Evolutionary conservation across 129 eudicot species (phyloP).

Genomic region (Saussurea involucrata): DNA sequence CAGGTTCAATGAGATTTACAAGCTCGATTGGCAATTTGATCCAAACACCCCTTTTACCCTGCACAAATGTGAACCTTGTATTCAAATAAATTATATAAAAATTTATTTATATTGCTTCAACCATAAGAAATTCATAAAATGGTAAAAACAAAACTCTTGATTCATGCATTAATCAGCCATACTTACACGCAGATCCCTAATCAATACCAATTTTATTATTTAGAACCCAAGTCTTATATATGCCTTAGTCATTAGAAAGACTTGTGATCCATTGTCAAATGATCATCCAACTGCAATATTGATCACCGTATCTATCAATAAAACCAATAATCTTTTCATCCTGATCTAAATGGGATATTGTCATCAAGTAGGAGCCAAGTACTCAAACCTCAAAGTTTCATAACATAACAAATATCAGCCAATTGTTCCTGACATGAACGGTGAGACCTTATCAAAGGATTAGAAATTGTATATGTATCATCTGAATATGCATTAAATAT

Average conservation of each 20-base stretch:
- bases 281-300: neutral
- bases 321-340: neutral
- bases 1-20: conserved; percentile 66
- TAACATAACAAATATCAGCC: neutral
- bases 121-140: neutral
- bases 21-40: conserved; percentile 69
- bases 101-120: neutral
- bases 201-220: neutral
- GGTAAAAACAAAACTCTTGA: neutral
- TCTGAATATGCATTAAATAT: neutral
- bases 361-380: neutral
- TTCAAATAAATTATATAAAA: neutral
- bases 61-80: conserved; percentile 11
- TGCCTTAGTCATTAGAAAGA: neutral
- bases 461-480: neutral
- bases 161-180: neutral
- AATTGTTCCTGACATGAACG: neutral
- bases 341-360: neutral
- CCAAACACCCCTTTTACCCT: conserved; percentile 84
- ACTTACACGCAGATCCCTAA: neutral
- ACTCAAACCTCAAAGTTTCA: neutral
- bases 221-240: neutral
- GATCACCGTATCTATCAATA: neutral
- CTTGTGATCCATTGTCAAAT: neutral
- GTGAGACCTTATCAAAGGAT: neutral